Evolutionary conservation across 139 green algal species (phyloP).

Genomic region (Closterium sp.): DNA sequence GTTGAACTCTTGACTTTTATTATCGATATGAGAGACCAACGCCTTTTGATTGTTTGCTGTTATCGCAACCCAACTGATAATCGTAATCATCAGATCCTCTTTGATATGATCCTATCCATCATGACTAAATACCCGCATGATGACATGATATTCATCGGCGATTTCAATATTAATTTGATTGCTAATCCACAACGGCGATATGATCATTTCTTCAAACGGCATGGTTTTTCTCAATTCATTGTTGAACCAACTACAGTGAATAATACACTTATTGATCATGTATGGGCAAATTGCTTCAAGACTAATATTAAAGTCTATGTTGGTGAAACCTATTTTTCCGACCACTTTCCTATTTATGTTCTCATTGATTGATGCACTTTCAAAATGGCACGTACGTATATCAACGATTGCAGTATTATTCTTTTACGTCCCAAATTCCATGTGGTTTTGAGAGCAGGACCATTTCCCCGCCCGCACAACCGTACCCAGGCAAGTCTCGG

Average conservation of each 20-base stretch:
- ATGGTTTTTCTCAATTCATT: neutral
- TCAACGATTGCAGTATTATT: no score
- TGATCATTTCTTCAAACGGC: neutral
- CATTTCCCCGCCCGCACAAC: no score
- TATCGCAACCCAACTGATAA: neutral
- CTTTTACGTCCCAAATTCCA: no score
- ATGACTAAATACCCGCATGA: neutral
- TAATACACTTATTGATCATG: neutral
- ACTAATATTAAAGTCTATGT: neutral
- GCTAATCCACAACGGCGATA: neutral
- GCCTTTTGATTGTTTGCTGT: neutral
- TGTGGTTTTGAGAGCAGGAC: no score
- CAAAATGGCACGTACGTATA: no score
- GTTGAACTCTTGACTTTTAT: neutral
- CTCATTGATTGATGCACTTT: neutral
- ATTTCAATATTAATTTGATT: neutral
- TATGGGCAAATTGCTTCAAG: neutral
- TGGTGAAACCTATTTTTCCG: neutral
- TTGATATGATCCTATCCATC: neutral
- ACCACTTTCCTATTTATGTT: neutral
- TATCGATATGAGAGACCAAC: no score
- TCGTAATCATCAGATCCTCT: neutral
- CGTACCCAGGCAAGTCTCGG: no score
- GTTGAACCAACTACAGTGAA: neutral
- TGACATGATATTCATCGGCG: neutral